Conservation (phyloP, 306 rosid genomes). For the Pachyrhizus erosus region DNA sequence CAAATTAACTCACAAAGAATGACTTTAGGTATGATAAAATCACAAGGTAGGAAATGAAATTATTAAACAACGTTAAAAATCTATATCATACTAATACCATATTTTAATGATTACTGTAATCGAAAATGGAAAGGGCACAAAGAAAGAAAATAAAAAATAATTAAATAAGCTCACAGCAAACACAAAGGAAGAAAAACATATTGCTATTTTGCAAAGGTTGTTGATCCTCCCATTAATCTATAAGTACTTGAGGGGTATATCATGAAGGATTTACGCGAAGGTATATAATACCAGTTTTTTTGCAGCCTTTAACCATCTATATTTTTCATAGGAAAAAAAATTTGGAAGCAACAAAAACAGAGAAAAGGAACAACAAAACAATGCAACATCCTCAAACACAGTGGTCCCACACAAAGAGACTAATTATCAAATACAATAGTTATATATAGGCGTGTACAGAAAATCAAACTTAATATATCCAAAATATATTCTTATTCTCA, state of each 20-base stretch:
- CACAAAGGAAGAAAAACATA: not conserved
- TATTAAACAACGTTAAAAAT: constrained; percentile 28
- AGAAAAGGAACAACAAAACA: not conserved
- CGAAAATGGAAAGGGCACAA: constrained; percentile 1
- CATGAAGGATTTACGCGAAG: constrained; percentile 8
- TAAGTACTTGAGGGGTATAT: constrained; percentile 11
- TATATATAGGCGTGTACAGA: not conserved
- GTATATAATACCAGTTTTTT: constrained; percentile 8
- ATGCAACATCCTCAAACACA: not conserved
- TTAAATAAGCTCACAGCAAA: not conserved
- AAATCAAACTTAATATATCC: constrained; percentile 7
- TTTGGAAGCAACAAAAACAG: not conserved
- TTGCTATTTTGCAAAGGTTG: not conserved
- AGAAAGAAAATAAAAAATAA: not conserved
- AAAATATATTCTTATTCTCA: constrained; percentile 11
- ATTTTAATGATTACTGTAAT: constrained; percentile 1
- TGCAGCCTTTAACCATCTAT: not conserved
- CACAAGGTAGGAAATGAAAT: constrained; percentile 17
- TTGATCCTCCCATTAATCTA: not conserved
- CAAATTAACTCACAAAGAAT: constrained; percentile 43
- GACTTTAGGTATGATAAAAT: constrained; percentile 17
- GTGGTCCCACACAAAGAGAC: not conserved
- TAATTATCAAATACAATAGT: not conserved
- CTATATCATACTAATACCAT: not conserved
- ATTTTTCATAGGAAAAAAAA: not conserved